These are phyloP conservation scores for Wickerhamomyces sydowiorum DNA, from an alignment of 805 yeast genomes.

Conservation along the genomic window DNA sequence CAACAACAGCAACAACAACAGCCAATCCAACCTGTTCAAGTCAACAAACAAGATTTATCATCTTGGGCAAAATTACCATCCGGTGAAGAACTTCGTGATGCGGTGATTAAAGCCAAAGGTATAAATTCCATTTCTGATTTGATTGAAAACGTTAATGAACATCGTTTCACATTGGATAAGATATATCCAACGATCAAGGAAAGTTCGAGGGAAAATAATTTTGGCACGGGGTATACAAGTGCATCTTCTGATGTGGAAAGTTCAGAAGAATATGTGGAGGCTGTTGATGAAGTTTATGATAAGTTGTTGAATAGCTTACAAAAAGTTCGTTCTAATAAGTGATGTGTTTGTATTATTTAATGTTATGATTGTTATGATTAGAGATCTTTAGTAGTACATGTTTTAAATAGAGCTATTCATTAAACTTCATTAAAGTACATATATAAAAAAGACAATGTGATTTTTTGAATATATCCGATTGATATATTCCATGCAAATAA, in stretches of 20 bases:
- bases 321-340: conserved; percentile 50
- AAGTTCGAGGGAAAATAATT: conserved; percentile 3
- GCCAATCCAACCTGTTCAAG: conserved; percentile 12
- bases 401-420: background rate
- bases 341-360: background rate
- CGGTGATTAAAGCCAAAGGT: conserved; percentile 70
- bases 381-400: background rate
- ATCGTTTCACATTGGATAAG: conserved; percentile 44
- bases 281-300: conserved; percentile 73
- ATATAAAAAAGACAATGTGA: too few species aligned
- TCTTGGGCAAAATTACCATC: conserved; percentile 31
- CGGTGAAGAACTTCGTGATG: conserved; percentile 42
- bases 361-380: background rate
- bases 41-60: conserved; percentile 6
- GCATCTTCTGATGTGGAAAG: conserved; percentile 2
- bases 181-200: conserved; percentile 32
- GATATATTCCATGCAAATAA: background rate
- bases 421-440: too few species aligned
- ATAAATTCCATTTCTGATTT: conserved; percentile 63
- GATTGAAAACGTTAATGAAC: conserved; percentile 56
- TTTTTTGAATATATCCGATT: background rate
- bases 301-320: conserved; percentile 64
- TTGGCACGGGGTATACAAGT: background rate
- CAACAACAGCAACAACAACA: conserved; percentile 1
- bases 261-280: conserved; percentile 26